Evolutionary conservation across 768 basidiomycete species (phyloP), one percentile per base, ranked within the genome.

Genomic region (Lactifluus echinatus): DNA sequence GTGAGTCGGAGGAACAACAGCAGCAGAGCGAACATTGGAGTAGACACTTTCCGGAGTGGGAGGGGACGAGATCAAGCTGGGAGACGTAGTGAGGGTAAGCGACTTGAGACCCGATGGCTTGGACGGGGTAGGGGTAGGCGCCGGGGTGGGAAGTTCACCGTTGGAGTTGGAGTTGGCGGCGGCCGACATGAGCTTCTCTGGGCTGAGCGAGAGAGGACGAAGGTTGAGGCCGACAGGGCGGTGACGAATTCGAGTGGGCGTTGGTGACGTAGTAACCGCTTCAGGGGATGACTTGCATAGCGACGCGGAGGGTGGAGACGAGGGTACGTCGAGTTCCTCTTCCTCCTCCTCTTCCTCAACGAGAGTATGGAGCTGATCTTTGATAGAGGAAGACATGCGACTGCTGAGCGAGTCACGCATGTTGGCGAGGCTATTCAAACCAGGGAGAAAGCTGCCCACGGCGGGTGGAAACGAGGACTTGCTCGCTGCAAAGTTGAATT

Each of bases 271-370:
- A 3, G 57, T 49, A 19, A 42, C 50, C 19, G 55, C 36, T 33
- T 31, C 55, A 40, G 24, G 23, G 21, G 45, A n/a, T 10, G 39
- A 29, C 29, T 42, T 50, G 12, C 46, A n/a, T 54, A 40, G 31
- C 5, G 21, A 46, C 54, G 31, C n/a, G 17, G 66, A 50, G 50
- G 67, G 56, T 26, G 64, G 45, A 19, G 58, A 57, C 7, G 68
- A 66, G 47, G 68, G 37, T 23, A 64, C 69, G 1, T 61, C 55
- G 24, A 70, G 70, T 3, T 87, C 86, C 24, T 92, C 90, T 40
- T 91, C 91, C 49, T 93, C 89, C 51, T 92, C 90, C 55, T 93
- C 88, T 66, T 90, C 91, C 65, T 91, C 90, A 31, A 93, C 73
- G 28, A 92, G 75, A 17, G 89, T 91, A 57, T 81, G 79, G 11